Evolutionary conservation across 495 filamentous ascomycete species (phyloP).

Genomic region (Tuber borchii): DNA sequence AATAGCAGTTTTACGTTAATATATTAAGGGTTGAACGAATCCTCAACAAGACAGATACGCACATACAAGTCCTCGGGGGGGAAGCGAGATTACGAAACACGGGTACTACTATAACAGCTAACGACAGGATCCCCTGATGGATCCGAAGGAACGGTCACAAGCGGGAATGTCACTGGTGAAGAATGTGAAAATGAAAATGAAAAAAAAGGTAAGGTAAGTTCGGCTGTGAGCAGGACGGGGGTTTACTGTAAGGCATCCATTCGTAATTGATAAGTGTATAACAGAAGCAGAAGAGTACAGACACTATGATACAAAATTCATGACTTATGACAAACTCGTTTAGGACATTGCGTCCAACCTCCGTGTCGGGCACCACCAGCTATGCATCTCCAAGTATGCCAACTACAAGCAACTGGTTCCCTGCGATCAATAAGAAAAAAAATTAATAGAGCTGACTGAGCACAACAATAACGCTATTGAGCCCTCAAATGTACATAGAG

Average conservation of each 20-base stretch:
- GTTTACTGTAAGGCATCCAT: neutral
- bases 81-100: neutral
- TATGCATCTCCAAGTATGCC: neutral
- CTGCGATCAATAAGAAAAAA: neutral
- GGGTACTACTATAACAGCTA: neutral
- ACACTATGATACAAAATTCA: too few relatives aligned
- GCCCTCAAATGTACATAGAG: neutral
- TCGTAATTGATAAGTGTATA: neutral
- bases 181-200: too few relatives aligned
- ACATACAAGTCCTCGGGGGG: neutral
- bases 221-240: neutral
- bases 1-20: too few relatives aligned
- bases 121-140: neutral
- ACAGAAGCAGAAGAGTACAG: neutral
- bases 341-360: neutral
- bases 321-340: neutral
- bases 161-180: too few relatives aligned
- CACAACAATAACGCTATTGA: neutral
- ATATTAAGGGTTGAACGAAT: too few relatives aligned
- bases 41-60: too few relatives aligned
- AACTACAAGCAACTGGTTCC: neutral
- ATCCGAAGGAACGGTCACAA: too few relatives aligned
- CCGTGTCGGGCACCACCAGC: too few relatives aligned
- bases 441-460: neutral
- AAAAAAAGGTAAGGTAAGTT: neutral